A percentile compares a stretch with the other conserved stretches of the same genome.
Conservation (phyloP, 306 rosid species). For the Sesbania bispinosa region DNA sequence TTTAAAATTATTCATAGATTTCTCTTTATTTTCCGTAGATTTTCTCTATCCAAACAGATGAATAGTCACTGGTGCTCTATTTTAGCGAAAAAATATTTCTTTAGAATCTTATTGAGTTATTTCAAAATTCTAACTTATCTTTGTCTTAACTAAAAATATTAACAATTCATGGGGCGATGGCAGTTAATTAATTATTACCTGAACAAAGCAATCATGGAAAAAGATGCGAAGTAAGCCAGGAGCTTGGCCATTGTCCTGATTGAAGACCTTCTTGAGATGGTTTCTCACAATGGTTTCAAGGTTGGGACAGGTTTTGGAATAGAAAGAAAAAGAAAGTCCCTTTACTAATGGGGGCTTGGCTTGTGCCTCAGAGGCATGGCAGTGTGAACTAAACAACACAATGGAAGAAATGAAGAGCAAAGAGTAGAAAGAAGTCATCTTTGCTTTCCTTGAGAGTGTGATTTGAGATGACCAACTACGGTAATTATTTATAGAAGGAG, state of each 20-base stretch:
- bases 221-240: conserved; percentile 57
- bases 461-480: background rate
- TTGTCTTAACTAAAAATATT: too few species aligned
- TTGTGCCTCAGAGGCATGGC: background rate
- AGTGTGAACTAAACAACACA: background rate
- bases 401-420: conserved; percentile 5
- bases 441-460: background rate
- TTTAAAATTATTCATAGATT: too few species aligned
- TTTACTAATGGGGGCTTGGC: conserved; percentile 19
- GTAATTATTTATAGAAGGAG: background rate
- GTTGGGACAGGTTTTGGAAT: conserved; percentile 37
- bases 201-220: conserved; percentile 76
- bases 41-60: too few species aligned
- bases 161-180: background rate
- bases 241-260: conserved; percentile 43
- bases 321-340: conserved; percentile 47
- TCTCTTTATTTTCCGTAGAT: too few species aligned
- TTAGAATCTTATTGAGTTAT: too few species aligned
- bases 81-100: too few species aligned
- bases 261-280: conserved; percentile 41
- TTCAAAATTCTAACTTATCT: too few species aligned
- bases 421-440: background rate
- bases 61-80: too few species aligned
- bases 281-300: conserved; percentile 38
- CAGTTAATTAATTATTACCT: conserved; percentile 22